A percentile compares a stretch with the other conserved stretches of the same genome.
phyloP scores from a whole-genome alignment of 2,329 filamentous ascomycete genomes.

The Madurella fahalii region DNA sequence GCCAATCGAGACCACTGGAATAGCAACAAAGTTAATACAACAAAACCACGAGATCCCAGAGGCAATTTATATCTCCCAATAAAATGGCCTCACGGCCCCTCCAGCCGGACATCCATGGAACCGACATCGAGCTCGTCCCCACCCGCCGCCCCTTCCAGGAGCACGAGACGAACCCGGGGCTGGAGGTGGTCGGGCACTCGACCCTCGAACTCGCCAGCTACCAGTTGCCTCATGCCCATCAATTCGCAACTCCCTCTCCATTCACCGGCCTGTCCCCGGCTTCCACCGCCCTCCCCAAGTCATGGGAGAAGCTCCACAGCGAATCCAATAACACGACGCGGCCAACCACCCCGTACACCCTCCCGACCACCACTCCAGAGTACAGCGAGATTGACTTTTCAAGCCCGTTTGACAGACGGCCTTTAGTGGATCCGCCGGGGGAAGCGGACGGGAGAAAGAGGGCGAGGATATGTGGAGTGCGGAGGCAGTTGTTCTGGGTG shows the following conservation, averaged over 20 bases:
- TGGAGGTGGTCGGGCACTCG: slow-evolving; percentile 17
- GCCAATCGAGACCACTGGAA: too few species aligned
- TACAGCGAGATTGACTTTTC: slow-evolving; percentile 5
- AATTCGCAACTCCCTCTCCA: not conserved
- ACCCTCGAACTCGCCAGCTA: slow-evolving; percentile 5
- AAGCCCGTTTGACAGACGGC: slow-evolving; percentile 12
- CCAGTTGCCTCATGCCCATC: not conserved
- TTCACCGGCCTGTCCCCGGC: not conserved
- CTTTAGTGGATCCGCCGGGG: slow-evolving; percentile 1
- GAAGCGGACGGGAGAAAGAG: not conserved
- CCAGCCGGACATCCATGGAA: slow-evolving; percentile 9
- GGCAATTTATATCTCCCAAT: not conserved
- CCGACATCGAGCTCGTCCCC: slow-evolving; percentile 15
- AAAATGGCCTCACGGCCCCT: not conserved
- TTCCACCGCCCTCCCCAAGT: not conserved
- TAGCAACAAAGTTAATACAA: too few species aligned
- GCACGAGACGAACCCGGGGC: slow-evolving; percentile 12
- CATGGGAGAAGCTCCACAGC: not conserved
- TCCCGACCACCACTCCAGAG: not conserved
- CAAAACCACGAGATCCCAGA: too few species aligned
- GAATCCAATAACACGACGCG: not conserved
- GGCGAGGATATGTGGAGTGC: slow-evolving; percentile 29
- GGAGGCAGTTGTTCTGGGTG: slow-evolving; percentile 28
- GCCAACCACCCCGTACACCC: not conserved
- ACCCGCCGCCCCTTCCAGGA: slow-evolving; percentile 2